phyloP scores from a whole-genome alignment of 345 rosid species.

The Pelargonium nanum region DNA sequence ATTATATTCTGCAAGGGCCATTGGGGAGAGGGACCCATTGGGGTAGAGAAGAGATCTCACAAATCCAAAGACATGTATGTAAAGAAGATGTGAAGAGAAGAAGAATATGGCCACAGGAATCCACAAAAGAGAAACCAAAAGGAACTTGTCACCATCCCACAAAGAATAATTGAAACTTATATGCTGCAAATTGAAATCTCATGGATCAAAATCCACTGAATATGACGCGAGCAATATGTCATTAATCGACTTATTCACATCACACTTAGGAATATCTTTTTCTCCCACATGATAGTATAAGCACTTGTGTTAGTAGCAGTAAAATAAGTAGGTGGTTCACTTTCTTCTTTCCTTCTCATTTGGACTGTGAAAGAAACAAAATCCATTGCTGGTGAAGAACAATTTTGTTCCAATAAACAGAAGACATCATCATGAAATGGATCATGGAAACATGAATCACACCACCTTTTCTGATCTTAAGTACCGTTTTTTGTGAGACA shows the following conservation, averaged over 20 bases:
- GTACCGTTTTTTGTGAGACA: background rate
- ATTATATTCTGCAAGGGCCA: constrained; percentile 37
- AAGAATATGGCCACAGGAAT: constrained; percentile 38
- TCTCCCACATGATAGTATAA: background rate
- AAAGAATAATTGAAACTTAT: constrained; percentile 12
- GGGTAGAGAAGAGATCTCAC: constrained; percentile 31
- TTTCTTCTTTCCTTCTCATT: too few relatives aligned
- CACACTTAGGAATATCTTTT: background rate
- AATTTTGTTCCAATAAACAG: background rate
- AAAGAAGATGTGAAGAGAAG: constrained; percentile 24
- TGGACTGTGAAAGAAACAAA: too few relatives aligned
- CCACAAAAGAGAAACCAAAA: constrained; percentile 30
- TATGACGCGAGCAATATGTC: constrained; percentile 37
- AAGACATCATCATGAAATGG: background rate
- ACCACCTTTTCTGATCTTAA: background rate
- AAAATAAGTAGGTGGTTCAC: too few relatives aligned
- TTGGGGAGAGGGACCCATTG: constrained; percentile 31
- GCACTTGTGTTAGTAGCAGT: background rate
- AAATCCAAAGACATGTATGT: constrained; percentile 20
- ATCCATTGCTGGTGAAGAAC: background rate
- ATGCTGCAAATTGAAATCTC: constrained; percentile 8
- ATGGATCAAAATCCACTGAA: constrained; percentile 7
- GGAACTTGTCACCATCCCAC: constrained; percentile 34
- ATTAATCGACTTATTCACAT: constrained; percentile 4
- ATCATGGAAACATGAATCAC: background rate